Conservation (phyloP, 177 flowering plant species). For the Vitis hybrid region DNA sequence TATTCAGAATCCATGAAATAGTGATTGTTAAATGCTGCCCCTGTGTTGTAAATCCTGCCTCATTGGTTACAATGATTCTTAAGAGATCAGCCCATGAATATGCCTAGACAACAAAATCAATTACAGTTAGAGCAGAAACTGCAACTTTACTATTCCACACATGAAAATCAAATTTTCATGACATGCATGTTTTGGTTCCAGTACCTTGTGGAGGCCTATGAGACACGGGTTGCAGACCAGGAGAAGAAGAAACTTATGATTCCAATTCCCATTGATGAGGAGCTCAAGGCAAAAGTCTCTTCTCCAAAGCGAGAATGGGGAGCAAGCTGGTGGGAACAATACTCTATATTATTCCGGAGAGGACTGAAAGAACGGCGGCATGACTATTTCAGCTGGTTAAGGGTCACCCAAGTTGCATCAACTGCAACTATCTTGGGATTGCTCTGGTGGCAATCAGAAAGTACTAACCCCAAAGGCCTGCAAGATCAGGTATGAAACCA, state of each 20-base stretch:
- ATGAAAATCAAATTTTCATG: not conserved
- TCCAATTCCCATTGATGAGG: conserved; percentile 68
- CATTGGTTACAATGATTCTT: not conserved
- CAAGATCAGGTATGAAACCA: conserved; percentile 75
- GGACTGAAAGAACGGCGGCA: conserved; percentile 87
- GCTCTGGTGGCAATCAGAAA: conserved; percentile 95
- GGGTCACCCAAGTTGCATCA: conserved; percentile 85
- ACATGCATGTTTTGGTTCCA: conserved; percentile 23
- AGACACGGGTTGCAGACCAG: conserved; percentile 67
- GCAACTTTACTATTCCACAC: not conserved
- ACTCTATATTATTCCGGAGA: conserved; percentile 68
- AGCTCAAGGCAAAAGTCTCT: conserved; percentile 52
- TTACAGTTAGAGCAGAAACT: too few relatives aligned
- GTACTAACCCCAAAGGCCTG: conserved; percentile 47
- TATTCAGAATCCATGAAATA: not conserved
- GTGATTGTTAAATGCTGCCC: not conserved
- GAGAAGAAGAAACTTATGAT: conserved; percentile 72
- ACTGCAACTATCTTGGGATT: conserved; percentile 83
- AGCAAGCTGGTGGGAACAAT: conserved; percentile 89
- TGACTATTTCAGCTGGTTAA: conserved; percentile 94
- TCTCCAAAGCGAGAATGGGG: conserved; percentile 83
- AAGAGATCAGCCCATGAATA: not conserved
- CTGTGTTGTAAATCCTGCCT: not conserved
- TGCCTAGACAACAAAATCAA: not conserved
- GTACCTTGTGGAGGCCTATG: conserved; percentile 96